phyloP scores from a whole-genome alignment of 192 early-diverging fungal species.

The Umbelopsis sp. region DNA sequence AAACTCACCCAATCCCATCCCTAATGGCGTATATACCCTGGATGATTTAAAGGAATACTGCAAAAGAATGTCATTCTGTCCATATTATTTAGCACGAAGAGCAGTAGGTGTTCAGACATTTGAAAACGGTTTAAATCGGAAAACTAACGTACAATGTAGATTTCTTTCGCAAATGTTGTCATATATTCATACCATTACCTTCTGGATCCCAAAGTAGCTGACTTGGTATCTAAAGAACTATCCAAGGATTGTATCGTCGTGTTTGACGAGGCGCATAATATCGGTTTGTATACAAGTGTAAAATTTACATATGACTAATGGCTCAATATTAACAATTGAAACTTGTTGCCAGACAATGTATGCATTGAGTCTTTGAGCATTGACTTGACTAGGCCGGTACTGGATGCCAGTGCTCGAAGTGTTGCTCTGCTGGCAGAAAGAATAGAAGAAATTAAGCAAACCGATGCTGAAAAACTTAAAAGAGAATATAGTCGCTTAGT shows the following conservation, averaged over 20 bases:
- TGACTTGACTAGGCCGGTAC: constrained; percentile 86
- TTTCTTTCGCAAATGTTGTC: constrained; percentile 91
- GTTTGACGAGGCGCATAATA: constrained; percentile 99
- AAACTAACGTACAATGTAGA: constrained; percentile 38
- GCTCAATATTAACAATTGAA: not conserved
- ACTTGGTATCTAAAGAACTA: constrained; percentile 93
- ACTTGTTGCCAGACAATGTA: constrained; percentile 78
- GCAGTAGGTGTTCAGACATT: constrained; percentile 52
- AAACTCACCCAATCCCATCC: constrained; percentile 64
- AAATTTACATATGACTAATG: not conserved
- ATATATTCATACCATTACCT: constrained; percentile 99
- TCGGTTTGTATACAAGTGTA: constrained; percentile 58
- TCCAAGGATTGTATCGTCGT: constrained; percentile 96
- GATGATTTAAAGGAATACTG: constrained; percentile 91
- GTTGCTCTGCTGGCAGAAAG: constrained; percentile 67
- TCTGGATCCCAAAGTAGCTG: constrained; percentile 99
- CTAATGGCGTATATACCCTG: constrained; percentile 93
- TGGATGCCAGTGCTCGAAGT: constrained; percentile 88
- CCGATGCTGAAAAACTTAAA: constrained; percentile 86
- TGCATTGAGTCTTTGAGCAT: constrained; percentile 98
- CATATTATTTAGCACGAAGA: constrained; percentile 91
- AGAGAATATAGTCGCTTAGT: constrained; percentile 91
- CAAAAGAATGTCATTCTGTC: constrained; percentile 76
- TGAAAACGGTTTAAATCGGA: not conserved
- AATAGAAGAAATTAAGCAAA: constrained; percentile 82